Evolutionary conservation across 2,329 filamentous ascomycete species (phyloP).

Genomic region (Coniochaeta sp.): DNA sequence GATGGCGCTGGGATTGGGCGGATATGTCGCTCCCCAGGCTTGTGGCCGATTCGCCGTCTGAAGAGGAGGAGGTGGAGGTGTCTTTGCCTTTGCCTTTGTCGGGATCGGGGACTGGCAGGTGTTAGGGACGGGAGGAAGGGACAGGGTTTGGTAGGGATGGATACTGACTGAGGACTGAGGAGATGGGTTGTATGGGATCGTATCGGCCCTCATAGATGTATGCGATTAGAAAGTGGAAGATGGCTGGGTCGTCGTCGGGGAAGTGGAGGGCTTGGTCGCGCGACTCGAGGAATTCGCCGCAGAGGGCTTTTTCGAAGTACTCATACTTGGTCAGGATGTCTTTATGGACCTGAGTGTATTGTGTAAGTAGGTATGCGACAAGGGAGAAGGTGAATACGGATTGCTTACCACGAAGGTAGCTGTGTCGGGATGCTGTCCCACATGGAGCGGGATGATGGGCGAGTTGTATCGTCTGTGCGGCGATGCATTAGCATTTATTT

Average conservation of each 20-base stretch:
- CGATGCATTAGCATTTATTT: constrained; percentile 9
- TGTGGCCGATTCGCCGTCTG: constrained; percentile 23
- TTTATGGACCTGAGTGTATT: constrained; percentile 35
- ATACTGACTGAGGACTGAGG: constrained; percentile 30
- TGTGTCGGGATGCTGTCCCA: constrained; percentile 30
- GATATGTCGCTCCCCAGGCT: constrained; percentile 28
- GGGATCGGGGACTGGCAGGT: constrained; percentile 18
- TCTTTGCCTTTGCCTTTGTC: constrained; percentile 36
- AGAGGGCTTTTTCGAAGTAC: constrained; percentile 42
- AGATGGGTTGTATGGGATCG: constrained; percentile 35
- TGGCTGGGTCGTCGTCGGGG: constrained; percentile 42
- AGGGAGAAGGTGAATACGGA: background rate
- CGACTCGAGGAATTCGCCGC: constrained; percentile 39
- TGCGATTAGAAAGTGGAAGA: constrained; percentile 45
- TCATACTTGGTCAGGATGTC: constrained; percentile 37
- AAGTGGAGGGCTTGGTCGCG: constrained; percentile 38
- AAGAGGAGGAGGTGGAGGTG: constrained; percentile 22
- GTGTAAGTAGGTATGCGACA: background rate
- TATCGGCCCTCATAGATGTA: constrained; percentile 42
- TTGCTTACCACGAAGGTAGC: constrained; percentile 35
- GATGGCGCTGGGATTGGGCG: constrained; percentile 23
- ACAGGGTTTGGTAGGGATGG: too few species aligned
- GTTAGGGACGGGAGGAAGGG: constrained; percentile 2
- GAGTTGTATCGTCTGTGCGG: constrained; percentile 34
- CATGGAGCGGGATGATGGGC: constrained; percentile 35